Percentiles rank a stretch among this genome's conserved stretches.
phyloP scores from a whole-genome alignment of 352 stramenopile genomes.

The Pythium phragmitis region DNA sequence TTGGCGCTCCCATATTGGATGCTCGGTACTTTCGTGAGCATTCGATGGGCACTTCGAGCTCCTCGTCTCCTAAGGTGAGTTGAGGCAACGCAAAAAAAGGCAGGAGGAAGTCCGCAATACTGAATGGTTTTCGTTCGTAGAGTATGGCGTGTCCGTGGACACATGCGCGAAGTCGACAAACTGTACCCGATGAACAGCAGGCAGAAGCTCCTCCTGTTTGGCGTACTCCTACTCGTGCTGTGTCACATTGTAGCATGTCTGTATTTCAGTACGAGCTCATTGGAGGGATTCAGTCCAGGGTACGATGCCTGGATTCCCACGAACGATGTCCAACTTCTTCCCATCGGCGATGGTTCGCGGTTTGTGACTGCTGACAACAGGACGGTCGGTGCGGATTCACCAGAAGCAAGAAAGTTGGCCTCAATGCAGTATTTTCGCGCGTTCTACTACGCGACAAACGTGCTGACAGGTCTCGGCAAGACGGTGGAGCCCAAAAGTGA shows the following conservation, averaged over 20 bases:
- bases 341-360: constrained; percentile 20
- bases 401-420: constrained; percentile 26
- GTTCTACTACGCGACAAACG: constrained; percentile 61
- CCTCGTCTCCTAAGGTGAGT: constrained; percentile 1
- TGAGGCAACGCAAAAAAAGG: too few species aligned
- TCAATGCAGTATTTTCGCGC: constrained; percentile 59
- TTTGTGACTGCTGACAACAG: constrained; percentile 20
- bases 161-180: neutral
- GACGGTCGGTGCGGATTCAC: constrained; percentile 15
- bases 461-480: constrained; percentile 45
- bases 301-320: constrained; percentile 49
- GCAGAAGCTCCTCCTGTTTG: constrained; percentile 46
- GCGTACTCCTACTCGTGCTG: constrained; percentile 46
- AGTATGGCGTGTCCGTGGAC: neutral
- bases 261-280: constrained; percentile 53
- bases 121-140: neutral
- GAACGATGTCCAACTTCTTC: constrained; percentile 49
- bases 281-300: constrained; percentile 51
- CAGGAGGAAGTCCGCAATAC: neutral
- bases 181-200: constrained; percentile 29
- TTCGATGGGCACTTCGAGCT: constrained; percentile 7
- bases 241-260: constrained; percentile 66
- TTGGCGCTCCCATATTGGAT: constrained; percentile 51
- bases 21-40: constrained; percentile 3
- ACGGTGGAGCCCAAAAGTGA: constrained; percentile 55